Evolutionary conservation across 257 asterid species (phyloP).

Genomic region (Osmanthus fragrans): DNA sequence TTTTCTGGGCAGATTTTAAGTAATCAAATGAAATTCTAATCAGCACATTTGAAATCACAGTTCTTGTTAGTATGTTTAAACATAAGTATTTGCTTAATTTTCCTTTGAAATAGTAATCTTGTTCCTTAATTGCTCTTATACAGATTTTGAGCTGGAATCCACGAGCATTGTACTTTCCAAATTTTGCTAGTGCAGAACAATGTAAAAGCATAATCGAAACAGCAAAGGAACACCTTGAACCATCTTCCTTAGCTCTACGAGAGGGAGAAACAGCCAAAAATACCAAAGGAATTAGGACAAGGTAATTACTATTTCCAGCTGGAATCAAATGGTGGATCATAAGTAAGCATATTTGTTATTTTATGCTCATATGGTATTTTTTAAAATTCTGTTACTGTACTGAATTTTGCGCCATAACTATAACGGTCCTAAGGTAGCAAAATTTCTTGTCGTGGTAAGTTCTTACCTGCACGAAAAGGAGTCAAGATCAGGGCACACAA

Average conservation of each 20-base stretch:
- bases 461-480: too few relatives aligned
- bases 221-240: conserved; percentile 58
- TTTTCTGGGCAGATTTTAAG: not conserved
- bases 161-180: conserved; percentile 77
- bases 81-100: not conserved
- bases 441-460: not conserved
- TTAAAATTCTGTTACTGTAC: not conserved
- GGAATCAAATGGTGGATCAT: conserved; percentile 10
- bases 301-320: conserved; percentile 47
- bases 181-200: conserved; percentile 83
- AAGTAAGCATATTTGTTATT: conserved; percentile 5
- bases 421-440: not conserved
- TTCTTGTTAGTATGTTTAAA: not conserved
- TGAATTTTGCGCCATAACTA: not conserved
- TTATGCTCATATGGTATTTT: not conserved
- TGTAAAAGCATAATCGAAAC: conserved; percentile 58
- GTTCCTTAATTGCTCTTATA: conserved; percentile 16
- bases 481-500: too few relatives aligned
- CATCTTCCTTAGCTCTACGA: conserved; percentile 82
- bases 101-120: not conserved
- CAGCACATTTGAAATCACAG: not conserved
- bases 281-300: conserved; percentile 87
- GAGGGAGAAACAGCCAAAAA: conserved; percentile 80
- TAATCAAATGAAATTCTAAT: not conserved
- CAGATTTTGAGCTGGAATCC: conserved; percentile 94